These are phyloP conservation scores for Suillus cothurnatus DNA, from an alignment of 768 basidiomycete genomes.

Conservation along the genomic window DNA sequence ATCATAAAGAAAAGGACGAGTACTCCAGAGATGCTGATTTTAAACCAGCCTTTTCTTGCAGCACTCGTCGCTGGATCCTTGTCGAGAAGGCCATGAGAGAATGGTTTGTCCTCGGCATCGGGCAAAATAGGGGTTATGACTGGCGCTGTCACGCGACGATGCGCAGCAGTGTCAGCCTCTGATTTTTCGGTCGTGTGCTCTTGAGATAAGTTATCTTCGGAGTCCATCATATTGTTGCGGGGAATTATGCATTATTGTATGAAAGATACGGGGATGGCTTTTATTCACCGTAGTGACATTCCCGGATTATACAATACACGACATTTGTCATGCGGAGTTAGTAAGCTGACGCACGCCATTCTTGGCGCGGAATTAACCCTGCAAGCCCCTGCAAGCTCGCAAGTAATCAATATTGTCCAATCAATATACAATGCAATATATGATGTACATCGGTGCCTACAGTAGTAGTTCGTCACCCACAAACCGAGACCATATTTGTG, in stretches of 20 bases:
- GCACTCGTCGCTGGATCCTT: slow-evolving; percentile 27
- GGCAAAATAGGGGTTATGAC: slow-evolving; percentile 12
- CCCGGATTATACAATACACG: not conserved
- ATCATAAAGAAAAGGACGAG: slow-evolving; percentile 45
- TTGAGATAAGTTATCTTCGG: not conserved
- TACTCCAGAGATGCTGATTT: slow-evolving; percentile 38
- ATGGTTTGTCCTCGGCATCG: slow-evolving; percentile 20
- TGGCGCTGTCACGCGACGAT: not conserved
- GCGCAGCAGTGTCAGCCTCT: not conserved
- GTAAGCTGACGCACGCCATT: not conserved
- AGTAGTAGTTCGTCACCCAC: not conserved
- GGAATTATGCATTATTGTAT: not conserved
- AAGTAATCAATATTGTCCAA: slow-evolving; percentile 13
- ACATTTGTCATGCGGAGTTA: not conserved
- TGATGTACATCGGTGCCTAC: slow-evolving; percentile 11
- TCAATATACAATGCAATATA: slow-evolving; percentile 18
- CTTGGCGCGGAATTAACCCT: not conserved
- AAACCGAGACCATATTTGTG: not conserved
- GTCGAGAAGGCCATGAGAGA: slow-evolving; percentile 33
- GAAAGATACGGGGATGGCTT: not conserved
- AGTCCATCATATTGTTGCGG: not conserved
- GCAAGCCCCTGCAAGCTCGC: not conserved
- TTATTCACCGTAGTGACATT: not conserved
- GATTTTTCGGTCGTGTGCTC: not conserved
- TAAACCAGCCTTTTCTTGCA: slow-evolving; percentile 44